Evolutionary conservation across 2,329 filamentous ascomycete genomes (phyloP).

Genomic region (Pseudopyrenochaeta lycopersici): DNA sequence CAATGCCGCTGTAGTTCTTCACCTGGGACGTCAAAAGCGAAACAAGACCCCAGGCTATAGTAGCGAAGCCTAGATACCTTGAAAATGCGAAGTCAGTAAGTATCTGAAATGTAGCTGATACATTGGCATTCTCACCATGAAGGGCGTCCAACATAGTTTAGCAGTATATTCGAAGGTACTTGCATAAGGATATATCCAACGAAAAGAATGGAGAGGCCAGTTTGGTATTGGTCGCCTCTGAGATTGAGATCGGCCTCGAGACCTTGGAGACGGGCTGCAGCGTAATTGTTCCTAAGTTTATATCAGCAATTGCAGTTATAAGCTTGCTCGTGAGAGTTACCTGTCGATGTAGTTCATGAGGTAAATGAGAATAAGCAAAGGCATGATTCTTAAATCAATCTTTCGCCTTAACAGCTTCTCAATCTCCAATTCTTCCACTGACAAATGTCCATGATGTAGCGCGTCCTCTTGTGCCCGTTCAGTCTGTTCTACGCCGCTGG

Average conservation of each 20-base stretch:
- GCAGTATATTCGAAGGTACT: background rate
- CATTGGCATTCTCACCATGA: no score
- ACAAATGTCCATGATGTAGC: no score
- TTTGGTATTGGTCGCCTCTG: constrained; percentile 20
- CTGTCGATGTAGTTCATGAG: constrained; percentile 7
- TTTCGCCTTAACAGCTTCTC: constrained; percentile 42
- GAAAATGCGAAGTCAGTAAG: no score
- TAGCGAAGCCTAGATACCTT: constrained; percentile 41
- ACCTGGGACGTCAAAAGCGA: constrained; percentile 36
- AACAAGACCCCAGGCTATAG: constrained; percentile 44
- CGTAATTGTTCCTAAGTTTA: background rate
- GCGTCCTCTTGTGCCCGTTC: no score
- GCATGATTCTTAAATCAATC: constrained; percentile 12
- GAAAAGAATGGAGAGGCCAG: constrained; percentile 58
- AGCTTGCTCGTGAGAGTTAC: background rate
- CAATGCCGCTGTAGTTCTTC: constrained; percentile 39
- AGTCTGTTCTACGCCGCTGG: no score
- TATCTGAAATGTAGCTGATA: no score
- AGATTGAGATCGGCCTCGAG: constrained; percentile 60
- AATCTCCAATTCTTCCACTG: no score
- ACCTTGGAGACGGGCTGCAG: constrained; percentile 64
- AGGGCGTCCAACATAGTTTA: background rate
- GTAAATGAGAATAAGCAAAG: constrained; percentile 3
- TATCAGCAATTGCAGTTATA: background rate
- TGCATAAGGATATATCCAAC: constrained; percentile 5